Conservation (phyloP, 164 flowering plant genomes). For the Vitis riparia region DNA sequence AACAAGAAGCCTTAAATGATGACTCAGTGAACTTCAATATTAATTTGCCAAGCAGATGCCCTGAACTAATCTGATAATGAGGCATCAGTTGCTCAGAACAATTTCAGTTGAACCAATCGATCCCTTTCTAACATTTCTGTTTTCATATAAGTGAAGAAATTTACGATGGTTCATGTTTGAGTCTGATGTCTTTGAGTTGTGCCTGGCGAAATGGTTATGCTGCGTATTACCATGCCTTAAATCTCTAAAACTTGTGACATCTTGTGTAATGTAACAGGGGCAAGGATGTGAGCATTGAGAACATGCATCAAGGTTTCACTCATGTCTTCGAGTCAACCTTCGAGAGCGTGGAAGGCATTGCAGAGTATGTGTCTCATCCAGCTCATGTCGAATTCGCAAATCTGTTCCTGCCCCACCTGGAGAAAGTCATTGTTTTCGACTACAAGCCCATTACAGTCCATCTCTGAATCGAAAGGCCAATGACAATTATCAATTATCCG, state of each 20-base stretch:
- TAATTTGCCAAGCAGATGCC: no score
- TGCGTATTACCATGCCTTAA: no score
- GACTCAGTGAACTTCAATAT: no score
- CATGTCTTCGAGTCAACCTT: slow-evolving; percentile 84
- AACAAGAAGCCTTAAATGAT: no score
- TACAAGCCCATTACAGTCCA: slow-evolving; percentile 59
- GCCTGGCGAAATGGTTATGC: no score
- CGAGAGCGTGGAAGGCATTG: slow-evolving; percentile 67
- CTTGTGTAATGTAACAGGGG: slow-evolving; percentile 51
- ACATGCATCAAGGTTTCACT: slow-evolving; percentile 81
- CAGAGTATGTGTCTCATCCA: slow-evolving; percentile 75
- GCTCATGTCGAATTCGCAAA: slow-evolving; percentile 71
- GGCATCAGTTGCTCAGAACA: no score
- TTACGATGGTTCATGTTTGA: no score
- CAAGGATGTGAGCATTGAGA: slow-evolving; percentile 74
- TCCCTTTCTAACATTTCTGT: no score
- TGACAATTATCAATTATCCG: not conserved
- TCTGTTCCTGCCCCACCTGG: slow-evolving; percentile 44
- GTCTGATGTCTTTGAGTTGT: no score
- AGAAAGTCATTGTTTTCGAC: slow-evolving; percentile 69
- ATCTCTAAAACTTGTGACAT: not conserved
- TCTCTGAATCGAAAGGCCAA: slow-evolving; percentile 18
- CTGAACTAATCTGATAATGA: no score
- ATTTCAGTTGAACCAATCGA: no score
- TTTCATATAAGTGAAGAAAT: no score